Evolutionary conservation across 225 moss, liverwort and hornwort genomes (phyloP), one percentile per base, ranked within the genome.

Genomic region (Neckera pumila): DNA sequence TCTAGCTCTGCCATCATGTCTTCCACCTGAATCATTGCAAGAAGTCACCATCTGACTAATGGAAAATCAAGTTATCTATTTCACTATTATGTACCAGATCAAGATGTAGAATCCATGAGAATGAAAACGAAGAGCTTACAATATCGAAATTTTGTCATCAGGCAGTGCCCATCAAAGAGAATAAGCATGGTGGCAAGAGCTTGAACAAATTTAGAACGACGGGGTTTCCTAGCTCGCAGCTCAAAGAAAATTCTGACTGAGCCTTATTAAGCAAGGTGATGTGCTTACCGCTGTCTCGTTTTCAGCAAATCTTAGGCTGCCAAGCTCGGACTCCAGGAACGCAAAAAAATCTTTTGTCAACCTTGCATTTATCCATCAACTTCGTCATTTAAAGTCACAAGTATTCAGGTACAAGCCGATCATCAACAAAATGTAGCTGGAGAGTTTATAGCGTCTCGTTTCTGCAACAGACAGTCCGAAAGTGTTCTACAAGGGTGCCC

Each of bases 1-100:
- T 97, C 95, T 4, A 98, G 90, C 92, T 95, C 95, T 38, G 89
- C 84, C 76, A 95, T 60, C 91, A 89, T 92, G 80, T 96, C 94
- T 89, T 96, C 93, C 81, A 92, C 80, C 84, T 98, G 92, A 57
- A 87, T 42, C 79, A 65, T 30, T 5, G 62, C 42, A 62, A 80
- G n/a, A 85, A 18, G 71, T 71, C 42, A 89, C 34, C 82, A 49
- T 26, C 36, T 60, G 51, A 49, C 36, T 36, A 26, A 82, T 7
- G 14, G 25, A 51, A 49, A 63, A 61, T 7, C 36, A 64, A 64
- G 49, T 45, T 45, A 33, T 43, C 30, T 60, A 61, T 43, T 61
- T 43, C 61, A 80, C 31, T 30, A 34, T 7, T 33, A 45, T 62
- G 59, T 33, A 42, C 42, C 43, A 56, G 84, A 40, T 19, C 84